Evolutionary conservation across 257 asterid genomes (phyloP), one percentile per base, ranked within the genome.

Genomic region (Cynanchum wilfordii): DNA sequence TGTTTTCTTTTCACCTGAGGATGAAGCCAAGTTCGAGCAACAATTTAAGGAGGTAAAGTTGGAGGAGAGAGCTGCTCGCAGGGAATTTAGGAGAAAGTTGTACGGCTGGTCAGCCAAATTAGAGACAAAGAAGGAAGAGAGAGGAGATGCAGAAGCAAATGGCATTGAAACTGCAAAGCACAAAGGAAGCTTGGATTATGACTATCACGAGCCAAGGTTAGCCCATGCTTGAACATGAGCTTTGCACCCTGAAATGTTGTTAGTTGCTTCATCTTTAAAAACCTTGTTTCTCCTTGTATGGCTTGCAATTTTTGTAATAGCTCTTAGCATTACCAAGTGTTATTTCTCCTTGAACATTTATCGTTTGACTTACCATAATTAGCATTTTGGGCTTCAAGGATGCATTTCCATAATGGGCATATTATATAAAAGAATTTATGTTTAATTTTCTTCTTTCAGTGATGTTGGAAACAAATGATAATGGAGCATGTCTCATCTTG

Each of bases 1-100:
- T 6, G 90, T 86, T 44, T 89, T 94, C 89, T 88, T 90, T 76
- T 79, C 96, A 54, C 96, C 93, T 0, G 90, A 90, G 75, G 96
- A 88, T 2, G 99, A 94, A 83, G 81, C 81, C 72, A 86, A 86
- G 47, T 60, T 91, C 10, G 95, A 84, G 75, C 80, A 87, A 58
- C 84, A 87, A 73, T 89, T 89, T 74, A 77, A 68, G 27, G 91
- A 83, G 68, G 78, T 87, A 60, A 87, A 82, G 75, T 62, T 91
- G 62, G 96, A 80, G 24, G 82, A 86, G 77, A 83, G 84, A 62
- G 81, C 85, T 38, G 80, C 79, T 54, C 92, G 93, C 19, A 84
- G 88, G 80, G 97, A 94, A 69, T 86, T 84, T 62, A 84, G 96
- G 86, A 82, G 96, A 78, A 87, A 84, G 82, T 73, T 84, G 75